Percentiles rank a stretch among this genome's conserved stretches.
Evolutionary conservation across 352 stramenopile genomes (phyloP).

Genomic region (Phytophthora idaei): DNA sequence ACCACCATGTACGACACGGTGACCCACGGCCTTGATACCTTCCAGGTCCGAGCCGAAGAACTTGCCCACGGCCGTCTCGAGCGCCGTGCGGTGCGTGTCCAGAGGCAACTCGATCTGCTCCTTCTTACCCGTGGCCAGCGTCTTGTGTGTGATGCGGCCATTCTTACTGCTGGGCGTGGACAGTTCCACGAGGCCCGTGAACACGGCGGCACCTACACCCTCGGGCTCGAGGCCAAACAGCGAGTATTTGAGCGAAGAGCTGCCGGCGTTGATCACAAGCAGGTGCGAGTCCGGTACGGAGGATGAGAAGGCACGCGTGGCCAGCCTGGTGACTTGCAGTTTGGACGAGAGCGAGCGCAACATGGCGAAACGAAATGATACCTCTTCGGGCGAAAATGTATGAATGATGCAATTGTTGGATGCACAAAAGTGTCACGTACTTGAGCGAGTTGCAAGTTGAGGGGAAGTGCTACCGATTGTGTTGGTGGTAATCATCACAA

Average conservation of each 20-base stretch:
- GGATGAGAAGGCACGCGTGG: conserved; percentile 36
- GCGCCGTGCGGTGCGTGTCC: conserved; percentile 58
- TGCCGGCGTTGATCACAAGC: conserved; percentile 81
- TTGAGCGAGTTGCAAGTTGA: conserved; percentile 17
- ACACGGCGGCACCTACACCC: conserved; percentile 59
- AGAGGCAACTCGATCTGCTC: conserved; percentile 56
- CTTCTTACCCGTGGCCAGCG: conserved; percentile 52
- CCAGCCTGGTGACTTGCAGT: conserved; percentile 10
- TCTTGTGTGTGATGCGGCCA: conserved; percentile 74
- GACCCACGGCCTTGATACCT: conserved; percentile 77
- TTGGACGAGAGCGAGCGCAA: conserved; percentile 32
- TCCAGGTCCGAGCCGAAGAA: conserved; percentile 65
- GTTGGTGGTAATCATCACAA: neutral
- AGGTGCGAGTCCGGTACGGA: conserved; percentile 40
- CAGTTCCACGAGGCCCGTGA: conserved; percentile 81
- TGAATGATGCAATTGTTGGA: conserved; percentile 28
- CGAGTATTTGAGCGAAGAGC: conserved; percentile 89
- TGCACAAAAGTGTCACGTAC: conserved; percentile 12
- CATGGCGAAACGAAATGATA: conserved; percentile 19
- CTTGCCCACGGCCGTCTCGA: conserved; percentile 61
- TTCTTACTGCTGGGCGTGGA: conserved; percentile 64
- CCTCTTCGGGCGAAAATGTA: conserved; percentile 20
- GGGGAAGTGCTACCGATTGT: neutral
- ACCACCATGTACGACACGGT: conserved; percentile 90
- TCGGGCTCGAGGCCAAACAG: conserved; percentile 57